Conservation (phyloP, 179 eudicot genomes). For the Silene coronaria region DNA sequence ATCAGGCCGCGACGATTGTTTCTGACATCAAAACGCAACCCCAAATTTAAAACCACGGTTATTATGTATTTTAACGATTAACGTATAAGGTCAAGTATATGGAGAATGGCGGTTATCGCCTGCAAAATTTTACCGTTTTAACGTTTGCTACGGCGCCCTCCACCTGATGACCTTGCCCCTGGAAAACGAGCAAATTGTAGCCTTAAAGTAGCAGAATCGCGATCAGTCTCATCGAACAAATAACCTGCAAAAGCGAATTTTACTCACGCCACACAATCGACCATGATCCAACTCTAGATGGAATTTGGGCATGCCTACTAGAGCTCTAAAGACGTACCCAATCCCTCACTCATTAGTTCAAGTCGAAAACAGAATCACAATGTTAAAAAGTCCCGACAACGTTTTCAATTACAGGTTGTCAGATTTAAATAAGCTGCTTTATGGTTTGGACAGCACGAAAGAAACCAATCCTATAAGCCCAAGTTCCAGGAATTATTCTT, state of each 20-base stretch:
- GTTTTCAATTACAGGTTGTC: not conserved
- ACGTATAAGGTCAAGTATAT: constrained; percentile 30
- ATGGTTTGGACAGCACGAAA: not conserved
- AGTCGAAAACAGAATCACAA: constrained; percentile 12
- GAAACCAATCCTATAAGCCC: not conserved
- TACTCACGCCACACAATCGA: constrained; percentile 40
- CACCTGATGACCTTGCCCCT: constrained; percentile 78
- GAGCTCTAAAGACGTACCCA: constrained; percentile 3
- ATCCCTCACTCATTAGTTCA: constrained; percentile 14
- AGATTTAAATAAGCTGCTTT: constrained; percentile 1
- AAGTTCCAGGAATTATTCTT: not conserved
- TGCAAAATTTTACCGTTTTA: constrained; percentile 39
- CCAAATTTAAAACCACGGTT: not conserved
- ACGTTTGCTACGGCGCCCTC: constrained; percentile 76
- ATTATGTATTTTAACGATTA: constrained; percentile 22
- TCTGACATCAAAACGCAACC: not conserved
- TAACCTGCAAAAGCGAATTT: constrained; percentile 89
- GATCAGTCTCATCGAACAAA: constrained; percentile 78
- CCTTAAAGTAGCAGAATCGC: constrained; percentile 56
- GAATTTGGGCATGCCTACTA: constrained; percentile 17
- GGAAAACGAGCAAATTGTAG: constrained; percentile 84
- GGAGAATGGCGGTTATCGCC: constrained; percentile 45
- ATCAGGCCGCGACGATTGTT: not conserved
- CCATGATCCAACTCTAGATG: constrained; percentile 23
- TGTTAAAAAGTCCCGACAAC: not conserved